Conservation (phyloP, 73 alveolate genomes). For the Effrenium voratum region DNA sequence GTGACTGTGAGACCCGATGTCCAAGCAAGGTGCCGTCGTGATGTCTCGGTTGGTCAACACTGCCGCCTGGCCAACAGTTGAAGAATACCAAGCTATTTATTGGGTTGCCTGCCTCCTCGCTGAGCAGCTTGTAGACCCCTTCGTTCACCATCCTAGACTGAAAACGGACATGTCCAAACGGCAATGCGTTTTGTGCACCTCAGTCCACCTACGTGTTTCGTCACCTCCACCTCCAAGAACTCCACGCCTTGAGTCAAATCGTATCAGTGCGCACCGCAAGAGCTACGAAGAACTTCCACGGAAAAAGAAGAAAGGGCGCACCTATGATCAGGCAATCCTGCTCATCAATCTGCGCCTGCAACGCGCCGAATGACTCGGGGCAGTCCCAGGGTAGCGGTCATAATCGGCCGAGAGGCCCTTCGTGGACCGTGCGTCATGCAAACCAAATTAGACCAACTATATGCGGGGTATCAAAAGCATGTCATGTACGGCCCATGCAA, state of each 20-base stretch:
- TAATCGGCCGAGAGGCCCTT: too few relatives aligned
- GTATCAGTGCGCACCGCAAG: not conserved
- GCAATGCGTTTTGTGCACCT: too few relatives aligned
- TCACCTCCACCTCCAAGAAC: slow-evolving; percentile 56
- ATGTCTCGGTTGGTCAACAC: slow-evolving; percentile 20
- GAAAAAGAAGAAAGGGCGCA: not conserved
- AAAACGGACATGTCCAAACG: too few relatives aligned
- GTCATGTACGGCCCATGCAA: too few relatives aligned
- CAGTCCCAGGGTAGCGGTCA: too few relatives aligned
- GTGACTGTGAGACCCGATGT: too few relatives aligned
- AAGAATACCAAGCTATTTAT: not conserved
- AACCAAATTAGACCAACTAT: too few relatives aligned
- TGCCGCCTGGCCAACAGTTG: not conserved
- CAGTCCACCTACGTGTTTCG: slow-evolving; percentile 54
- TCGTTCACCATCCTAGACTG: slow-evolving; percentile 36
- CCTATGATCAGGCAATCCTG: slow-evolving; percentile 56
- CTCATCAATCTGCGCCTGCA: slow-evolving; percentile 67
- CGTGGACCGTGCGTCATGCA: not conserved
- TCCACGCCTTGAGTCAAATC: slow-evolving; percentile 36
- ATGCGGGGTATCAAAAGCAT: too few relatives aligned
- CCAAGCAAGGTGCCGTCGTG: not conserved
- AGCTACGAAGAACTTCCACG: not conserved
- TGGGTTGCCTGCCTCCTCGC: not conserved
- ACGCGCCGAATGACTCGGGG: too few relatives aligned
- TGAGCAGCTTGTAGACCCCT: not conserved